Percentiles rank a stretch among this genome's conserved stretches.
These are phyloP conservation scores for Neotropicomus parvogracilis DNA, from an alignment of 1,284 basidiomycete genomes.

Conservation along the genomic window DNA sequence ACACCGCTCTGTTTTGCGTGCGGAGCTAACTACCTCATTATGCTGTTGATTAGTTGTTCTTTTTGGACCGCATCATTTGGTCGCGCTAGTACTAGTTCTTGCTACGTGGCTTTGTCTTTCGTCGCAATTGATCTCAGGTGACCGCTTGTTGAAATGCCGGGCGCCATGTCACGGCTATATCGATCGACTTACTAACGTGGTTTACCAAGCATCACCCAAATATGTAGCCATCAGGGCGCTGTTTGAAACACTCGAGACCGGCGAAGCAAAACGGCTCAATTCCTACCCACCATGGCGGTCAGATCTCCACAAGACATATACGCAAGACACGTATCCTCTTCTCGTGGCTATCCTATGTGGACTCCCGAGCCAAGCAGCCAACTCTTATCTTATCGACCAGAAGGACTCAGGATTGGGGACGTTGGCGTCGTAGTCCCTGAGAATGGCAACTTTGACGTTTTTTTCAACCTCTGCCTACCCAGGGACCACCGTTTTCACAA, in stretches of 20 bases:
- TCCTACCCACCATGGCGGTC: slow-evolving; percentile 15
- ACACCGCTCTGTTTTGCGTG: background rate
- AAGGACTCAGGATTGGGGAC: slow-evolving; percentile 26
- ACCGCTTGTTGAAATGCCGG: too few species aligned
- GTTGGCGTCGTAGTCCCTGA: slow-evolving; percentile 27
- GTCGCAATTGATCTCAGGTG: too few species aligned
- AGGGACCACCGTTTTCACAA: slow-evolving; percentile 16
- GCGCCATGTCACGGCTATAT: too few species aligned
- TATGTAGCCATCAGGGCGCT: too few species aligned
- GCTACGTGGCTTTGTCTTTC: slow-evolving; percentile 12
- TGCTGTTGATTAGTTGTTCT: slow-evolving; percentile 2
- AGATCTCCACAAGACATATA: slow-evolving; percentile 26
- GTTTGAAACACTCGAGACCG: background rate
- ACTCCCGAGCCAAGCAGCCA: slow-evolving; percentile 28
- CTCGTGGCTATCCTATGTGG: slow-evolving; percentile 33
- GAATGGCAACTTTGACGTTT: slow-evolving; percentile 30
- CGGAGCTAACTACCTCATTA: slow-evolving; percentile 5
- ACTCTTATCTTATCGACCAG: slow-evolving; percentile 19
- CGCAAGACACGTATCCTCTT: slow-evolving; percentile 31
- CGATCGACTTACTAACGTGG: slow-evolving; percentile 13
- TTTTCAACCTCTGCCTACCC: slow-evolving; percentile 34
- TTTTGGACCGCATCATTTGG: background rate
- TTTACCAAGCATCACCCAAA: too few species aligned
- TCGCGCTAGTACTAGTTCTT: slow-evolving; percentile 5
- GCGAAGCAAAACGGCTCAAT: background rate